Evolutionary conservation across 495 filamentous ascomycete genomes (phyloP).

Genomic region (Cudoniella acicularis): DNA sequence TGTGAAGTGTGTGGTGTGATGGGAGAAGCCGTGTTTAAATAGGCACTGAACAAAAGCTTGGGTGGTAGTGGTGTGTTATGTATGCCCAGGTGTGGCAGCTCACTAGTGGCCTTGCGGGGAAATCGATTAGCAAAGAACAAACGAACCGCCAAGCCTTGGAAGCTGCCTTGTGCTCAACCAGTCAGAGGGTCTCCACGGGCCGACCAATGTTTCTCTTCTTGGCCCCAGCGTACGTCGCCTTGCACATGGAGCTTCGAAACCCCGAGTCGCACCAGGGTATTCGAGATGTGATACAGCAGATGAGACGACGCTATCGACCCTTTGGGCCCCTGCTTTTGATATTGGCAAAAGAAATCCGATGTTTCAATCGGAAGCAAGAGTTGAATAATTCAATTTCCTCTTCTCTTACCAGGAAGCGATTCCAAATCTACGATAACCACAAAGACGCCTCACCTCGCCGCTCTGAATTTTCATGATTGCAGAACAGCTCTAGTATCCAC

Average conservation of each 20-base stretch:
- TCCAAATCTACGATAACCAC: too few species aligned
- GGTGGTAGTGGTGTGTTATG: slow-evolving; percentile 3
- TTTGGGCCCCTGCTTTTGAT: not conserved
- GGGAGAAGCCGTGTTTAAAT: not conserved
- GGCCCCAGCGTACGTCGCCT: not conserved
- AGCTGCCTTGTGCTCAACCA: not conserved
- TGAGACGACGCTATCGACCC: not conserved
- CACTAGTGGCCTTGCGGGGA: not conserved
- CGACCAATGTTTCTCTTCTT: too few species aligned
- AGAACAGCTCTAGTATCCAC: slow-evolving; percentile 5
- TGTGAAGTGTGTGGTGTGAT: not conserved
- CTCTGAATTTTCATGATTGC: not conserved
- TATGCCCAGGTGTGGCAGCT: not conserved
- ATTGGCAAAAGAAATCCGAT: not conserved
- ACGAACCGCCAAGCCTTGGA: too few species aligned
- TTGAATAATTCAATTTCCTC: not conserved
- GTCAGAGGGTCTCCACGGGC: not conserved
- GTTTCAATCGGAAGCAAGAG: not conserved
- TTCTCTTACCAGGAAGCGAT: too few species aligned
- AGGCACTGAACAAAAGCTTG: not conserved
- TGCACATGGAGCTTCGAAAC: not conserved
- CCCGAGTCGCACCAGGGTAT: too few species aligned
- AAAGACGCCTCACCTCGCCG: not conserved
- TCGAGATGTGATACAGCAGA: not conserved
- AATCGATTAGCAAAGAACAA: too few species aligned